Evolutionary conservation across 768 basidiomycete species (phyloP), one percentile per base, ranked within the genome.

Genomic region (Boletus sp.): DNA sequence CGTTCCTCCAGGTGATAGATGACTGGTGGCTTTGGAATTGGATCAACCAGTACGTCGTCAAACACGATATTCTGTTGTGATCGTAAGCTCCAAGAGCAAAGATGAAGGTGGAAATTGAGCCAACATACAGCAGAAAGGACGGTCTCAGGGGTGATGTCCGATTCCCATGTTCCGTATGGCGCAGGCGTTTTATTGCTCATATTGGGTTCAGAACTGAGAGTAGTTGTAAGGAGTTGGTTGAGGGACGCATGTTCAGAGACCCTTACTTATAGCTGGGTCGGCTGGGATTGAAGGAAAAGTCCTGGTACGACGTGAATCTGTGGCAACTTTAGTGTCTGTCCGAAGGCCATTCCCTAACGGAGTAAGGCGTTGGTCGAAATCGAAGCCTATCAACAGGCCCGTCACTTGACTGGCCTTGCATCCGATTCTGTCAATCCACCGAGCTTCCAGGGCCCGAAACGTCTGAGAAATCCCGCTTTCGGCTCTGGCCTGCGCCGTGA

Each of bases 121-220:
- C 14, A 30, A 47, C 45, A 41, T 71, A 78, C 78, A 41, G 70
- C 70, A 63, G 77, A 72, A 1, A 79, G 75, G 53, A 85, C 76
- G 10, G 73, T 67, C 29, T 83, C 78, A 10, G 80, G 68, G 1
- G 77, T 76, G 56, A 88, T 78, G 2, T 81, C 81, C 4, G 84
- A 84, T 2, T 68, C 69, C 85, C 86, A 88, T 15, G 76, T 78
- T 14, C 85, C 87, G 59, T 78, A 88, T 0, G 84, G 80, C 5
- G 81, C 81, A 2, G 60, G 29, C 24, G 24, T 24, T 24, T 24
- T 24, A 3, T 17, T 15, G 32, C 32, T n/a, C 58, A 60, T 60
- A 32, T 35, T 12, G 7, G 15, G 49, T 41, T 40, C 17, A 24
- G 24, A 24, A 24, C 24, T 24, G 24, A 24, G 24, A 24, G 24